Percentiles rank a stretch among this genome's conserved stretches.
phyloP scores from a whole-genome alignment of 495 filamentous ascomycete species.

The Xylaria intraflava region DNA sequence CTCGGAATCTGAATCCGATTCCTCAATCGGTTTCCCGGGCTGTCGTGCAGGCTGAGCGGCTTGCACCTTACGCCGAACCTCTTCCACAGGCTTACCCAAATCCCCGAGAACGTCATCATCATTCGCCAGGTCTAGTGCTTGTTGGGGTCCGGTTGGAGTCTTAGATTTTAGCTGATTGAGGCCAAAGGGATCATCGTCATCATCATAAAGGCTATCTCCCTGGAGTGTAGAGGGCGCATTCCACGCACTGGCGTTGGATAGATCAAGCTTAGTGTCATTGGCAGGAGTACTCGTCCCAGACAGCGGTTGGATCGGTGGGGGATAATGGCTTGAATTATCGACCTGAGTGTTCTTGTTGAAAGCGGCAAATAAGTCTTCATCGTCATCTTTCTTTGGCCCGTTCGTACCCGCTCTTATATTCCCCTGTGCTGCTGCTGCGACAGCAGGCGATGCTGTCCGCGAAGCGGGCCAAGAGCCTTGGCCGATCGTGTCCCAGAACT shows the following conservation, averaged over 20 bases:
- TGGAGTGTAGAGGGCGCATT: slow-evolving; percentile 9
- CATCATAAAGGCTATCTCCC: slow-evolving; percentile 24
- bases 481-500: slow-evolving; percentile 65
- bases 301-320: slow-evolving; percentile 38
- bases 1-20: slow-evolving; percentile 37
- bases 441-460: slow-evolving; percentile 26
- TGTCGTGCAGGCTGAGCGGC: slow-evolving; percentile 31
- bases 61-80: slow-evolving; percentile 46
- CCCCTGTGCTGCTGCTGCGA: slow-evolving; percentile 16
- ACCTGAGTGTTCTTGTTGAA: slow-evolving; percentile 54
- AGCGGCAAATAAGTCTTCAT: slow-evolving; percentile 57
- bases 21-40: slow-evolving; percentile 40
- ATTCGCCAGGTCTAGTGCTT: slow-evolving; percentile 53
- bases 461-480: slow-evolving; percentile 31
- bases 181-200: slow-evolving; percentile 84
- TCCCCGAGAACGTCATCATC: slow-evolving; percentile 89
- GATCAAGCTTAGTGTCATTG: slow-evolving; percentile 16
- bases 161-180: slow-evolving; percentile 56
- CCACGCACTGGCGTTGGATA: slow-evolving; percentile 27
- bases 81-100: slow-evolving; percentile 78
- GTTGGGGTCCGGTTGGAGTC: slow-evolving; percentile 24
- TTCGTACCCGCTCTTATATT: slow-evolving; percentile 20
- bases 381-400: slow-evolving; percentile 32
- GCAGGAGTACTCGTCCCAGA: slow-evolving; percentile 23
- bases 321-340: slow-evolving; percentile 54